These are phyloP conservation scores for Gamsiella multidivaricata DNA, from an alignment of 192 early-diverging fungal genomes.

Conservation along the genomic window DNA sequence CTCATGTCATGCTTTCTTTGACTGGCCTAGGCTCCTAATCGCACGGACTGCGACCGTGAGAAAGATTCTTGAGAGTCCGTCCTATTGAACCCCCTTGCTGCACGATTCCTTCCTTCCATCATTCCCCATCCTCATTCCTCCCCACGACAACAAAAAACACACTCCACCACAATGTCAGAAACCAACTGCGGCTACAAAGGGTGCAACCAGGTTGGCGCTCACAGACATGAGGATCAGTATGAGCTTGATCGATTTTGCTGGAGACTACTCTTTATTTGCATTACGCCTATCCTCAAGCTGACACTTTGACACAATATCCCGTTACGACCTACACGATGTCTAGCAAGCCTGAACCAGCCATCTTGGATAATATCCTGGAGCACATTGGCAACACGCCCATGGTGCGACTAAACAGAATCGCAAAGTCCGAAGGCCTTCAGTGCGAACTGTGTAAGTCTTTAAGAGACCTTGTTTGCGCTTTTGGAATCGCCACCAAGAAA, in stretches of 20 bases:
- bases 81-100: too few species aligned
- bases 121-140: not conserved
- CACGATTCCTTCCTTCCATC: not conserved
- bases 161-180: not conserved
- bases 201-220: constrained; percentile 41
- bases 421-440: constrained; percentile 87
- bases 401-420: constrained; percentile 91
- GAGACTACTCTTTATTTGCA: not conserved
- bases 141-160: not conserved
- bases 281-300: not conserved
- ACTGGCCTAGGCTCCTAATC: too few species aligned
- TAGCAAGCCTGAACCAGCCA: constrained; percentile 76
- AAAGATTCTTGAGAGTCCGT: too few species aligned
- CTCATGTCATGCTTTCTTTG: too few species aligned
- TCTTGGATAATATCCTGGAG: constrained; percentile 90
- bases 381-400: constrained; percentile 97
- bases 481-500: too few species aligned
- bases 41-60: too few species aligned
- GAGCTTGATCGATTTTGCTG: too few species aligned
- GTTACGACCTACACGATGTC: not conserved
- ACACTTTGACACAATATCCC: not conserved
- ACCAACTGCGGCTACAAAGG: constrained; percentile 21
- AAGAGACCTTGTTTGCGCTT: not conserved
- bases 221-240: constrained; percentile 56
- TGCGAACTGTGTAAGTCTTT: constrained; percentile 85